Conservation (phyloP, 441 rosid species). For the Flueggea neowawraea region DNA sequence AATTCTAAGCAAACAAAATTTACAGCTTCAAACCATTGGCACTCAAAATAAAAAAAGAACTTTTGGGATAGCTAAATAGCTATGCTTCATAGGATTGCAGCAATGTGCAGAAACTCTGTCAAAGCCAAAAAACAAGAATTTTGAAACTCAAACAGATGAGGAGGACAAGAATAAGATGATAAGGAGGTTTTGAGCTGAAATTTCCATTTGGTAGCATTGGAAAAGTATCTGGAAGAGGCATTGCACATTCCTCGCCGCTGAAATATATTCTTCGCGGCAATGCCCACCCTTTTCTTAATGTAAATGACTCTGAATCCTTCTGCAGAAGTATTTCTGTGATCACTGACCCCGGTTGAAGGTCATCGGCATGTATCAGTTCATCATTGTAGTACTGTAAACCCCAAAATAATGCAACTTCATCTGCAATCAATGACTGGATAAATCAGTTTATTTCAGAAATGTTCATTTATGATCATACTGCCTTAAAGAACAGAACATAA, state of each 20-base stretch:
- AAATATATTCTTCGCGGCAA: slow-evolving; percentile 44
- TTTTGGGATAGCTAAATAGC: too few species aligned
- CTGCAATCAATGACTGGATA: slow-evolving; percentile 21
- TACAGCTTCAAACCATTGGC: too few species aligned
- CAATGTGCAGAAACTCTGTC: slow-evolving; percentile 5
- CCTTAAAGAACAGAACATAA: background rate
- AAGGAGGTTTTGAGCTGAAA: slow-evolving; percentile 14
- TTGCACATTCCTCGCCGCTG: slow-evolving; percentile 40
- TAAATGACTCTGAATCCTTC: slow-evolving; percentile 40
- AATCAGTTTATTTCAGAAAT: too few species aligned
- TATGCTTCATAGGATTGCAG: background rate
- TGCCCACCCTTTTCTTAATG: slow-evolving; percentile 48
- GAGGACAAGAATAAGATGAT: slow-evolving; percentile 9
- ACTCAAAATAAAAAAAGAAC: too few species aligned
- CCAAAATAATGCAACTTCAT: slow-evolving; percentile 52
- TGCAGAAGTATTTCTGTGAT: slow-evolving; percentile 45
- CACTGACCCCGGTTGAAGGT: slow-evolving; percentile 30
- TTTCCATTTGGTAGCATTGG: slow-evolving; percentile 44
- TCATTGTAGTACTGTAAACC: slow-evolving; percentile 38
- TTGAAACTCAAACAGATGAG: slow-evolving; percentile 11
- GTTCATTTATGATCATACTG: too few species aligned
- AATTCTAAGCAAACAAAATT: too few species aligned
- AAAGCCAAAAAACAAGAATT: background rate
- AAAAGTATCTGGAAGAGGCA: slow-evolving; percentile 53
- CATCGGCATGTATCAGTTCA: slow-evolving; percentile 30